phyloP scores from a whole-genome alignment of 257 asterid genomes.

The Henckelia pumila region DNA sequence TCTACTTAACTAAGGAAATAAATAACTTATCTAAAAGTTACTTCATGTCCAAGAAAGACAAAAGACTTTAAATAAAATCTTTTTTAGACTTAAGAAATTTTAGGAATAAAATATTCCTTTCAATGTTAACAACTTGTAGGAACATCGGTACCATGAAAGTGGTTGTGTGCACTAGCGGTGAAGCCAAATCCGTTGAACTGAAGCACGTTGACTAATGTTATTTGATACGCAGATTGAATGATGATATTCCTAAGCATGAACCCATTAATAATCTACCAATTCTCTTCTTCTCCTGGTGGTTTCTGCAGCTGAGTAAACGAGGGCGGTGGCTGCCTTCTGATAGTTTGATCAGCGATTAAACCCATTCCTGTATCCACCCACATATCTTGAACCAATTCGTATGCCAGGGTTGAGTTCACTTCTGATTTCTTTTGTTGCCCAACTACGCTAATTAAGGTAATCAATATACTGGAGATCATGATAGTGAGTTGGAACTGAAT shows the following conservation, averaged over 20 bases:
- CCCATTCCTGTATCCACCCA: not conserved
- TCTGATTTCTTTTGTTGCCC: not conserved
- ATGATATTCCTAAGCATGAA: not conserved
- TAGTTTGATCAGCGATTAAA: not conserved
- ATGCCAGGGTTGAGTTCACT: not conserved
- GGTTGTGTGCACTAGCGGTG: not conserved
- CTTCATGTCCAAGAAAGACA: too few relatives aligned
- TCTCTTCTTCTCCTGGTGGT: not conserved
- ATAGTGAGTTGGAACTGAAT: constrained; percentile 7
- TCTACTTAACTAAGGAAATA: too few relatives aligned
- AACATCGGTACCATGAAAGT: not conserved
- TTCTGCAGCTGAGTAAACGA: too few relatives aligned
- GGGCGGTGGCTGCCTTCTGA: not conserved
- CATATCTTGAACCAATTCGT: constrained; percentile 2
- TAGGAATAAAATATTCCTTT: too few relatives aligned
- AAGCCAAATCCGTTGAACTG: too few relatives aligned
- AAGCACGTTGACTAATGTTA: not conserved
- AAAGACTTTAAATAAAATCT: too few relatives aligned
- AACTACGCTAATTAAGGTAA: not conserved
- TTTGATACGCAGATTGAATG: not conserved
- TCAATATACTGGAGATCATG: not conserved
- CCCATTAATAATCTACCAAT: not conserved
- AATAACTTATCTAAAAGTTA: too few relatives aligned
- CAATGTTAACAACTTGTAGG: constrained; percentile 1
- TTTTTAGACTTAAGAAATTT: too few relatives aligned